A percentile compares a stretch with the other conserved stretches of the same genome.
Evolutionary conservation across 257 asterid species (phyloP).

Genomic region (Verbascum thapsus): DNA sequence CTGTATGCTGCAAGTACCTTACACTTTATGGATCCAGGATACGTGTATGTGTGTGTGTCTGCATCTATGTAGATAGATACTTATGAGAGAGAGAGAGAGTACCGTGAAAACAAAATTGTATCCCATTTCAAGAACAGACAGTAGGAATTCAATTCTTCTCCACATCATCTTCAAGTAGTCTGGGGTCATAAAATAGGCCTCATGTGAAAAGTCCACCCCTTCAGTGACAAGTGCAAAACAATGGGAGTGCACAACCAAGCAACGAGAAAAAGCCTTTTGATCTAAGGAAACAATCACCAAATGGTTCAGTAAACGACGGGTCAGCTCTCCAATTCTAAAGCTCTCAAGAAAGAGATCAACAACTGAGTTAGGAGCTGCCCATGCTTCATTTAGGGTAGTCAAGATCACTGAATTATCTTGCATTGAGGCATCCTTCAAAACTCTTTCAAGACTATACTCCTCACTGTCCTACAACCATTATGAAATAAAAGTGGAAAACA

Average conservation of each 20-base stretch:
- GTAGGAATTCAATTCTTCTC: conserved; percentile 68
- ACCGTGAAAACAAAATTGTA: conserved; percentile 71
- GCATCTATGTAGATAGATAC: conserved; percentile 1
- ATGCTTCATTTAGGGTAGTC: conserved; percentile 52
- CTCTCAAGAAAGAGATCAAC: conserved; percentile 52
- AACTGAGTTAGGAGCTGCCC: conserved; percentile 51
- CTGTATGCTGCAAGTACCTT: conserved; percentile 5
- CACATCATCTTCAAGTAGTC: conserved; percentile 75
- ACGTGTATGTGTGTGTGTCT: not conserved
- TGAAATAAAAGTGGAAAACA: conserved; percentile 25
- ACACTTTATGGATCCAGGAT: not conserved
- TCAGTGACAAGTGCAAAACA: conserved; percentile 59
- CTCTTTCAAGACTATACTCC: conserved; percentile 41
- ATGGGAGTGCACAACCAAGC: conserved; percentile 45
- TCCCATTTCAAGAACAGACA: conserved; percentile 69
- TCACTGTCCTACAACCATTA: conserved; percentile 46
- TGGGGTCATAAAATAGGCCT: conserved; percentile 74
- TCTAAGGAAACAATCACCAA: conserved; percentile 48
- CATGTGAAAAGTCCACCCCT: conserved; percentile 57
- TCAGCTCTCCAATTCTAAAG: conserved; percentile 45
- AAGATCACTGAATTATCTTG: conserved; percentile 47
- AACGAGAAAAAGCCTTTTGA: conserved; percentile 46
- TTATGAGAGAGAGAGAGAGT: conserved; percentile 30
- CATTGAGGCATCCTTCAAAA: conserved; percentile 45
- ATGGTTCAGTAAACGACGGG: conserved; percentile 45